Evolutionary conservation across 2,329 filamentous ascomycete species (phyloP).

Genomic region (Alternaria novae-zelandiae): DNA sequence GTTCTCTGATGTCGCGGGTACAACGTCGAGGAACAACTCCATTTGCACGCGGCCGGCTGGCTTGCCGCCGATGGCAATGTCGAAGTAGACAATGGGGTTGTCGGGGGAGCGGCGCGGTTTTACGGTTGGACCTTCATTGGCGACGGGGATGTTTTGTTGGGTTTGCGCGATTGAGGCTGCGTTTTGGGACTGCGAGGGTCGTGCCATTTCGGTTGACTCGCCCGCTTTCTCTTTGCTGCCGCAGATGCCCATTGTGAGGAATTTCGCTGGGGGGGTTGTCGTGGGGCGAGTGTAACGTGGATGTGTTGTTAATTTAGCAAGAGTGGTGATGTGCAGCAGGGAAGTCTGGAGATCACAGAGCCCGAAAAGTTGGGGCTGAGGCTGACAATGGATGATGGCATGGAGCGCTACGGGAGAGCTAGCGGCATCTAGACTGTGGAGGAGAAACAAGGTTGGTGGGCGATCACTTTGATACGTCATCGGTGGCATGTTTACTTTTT

Average conservation of each 20-base stretch:
- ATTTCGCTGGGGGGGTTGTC: not conserved
- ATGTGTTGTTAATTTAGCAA: not conserved
- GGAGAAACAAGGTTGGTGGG: not conserved
- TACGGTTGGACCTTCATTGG: not conserved
- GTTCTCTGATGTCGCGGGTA: constrained; percentile 84
- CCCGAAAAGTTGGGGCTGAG: not conserved
- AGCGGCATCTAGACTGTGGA: not conserved
- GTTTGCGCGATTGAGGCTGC: not conserved
- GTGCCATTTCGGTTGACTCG: constrained; percentile 12
- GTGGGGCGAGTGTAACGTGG: not conserved
- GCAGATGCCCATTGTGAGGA: constrained; percentile 16
- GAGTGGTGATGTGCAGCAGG: not conserved
- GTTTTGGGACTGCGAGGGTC: constrained; percentile 6
- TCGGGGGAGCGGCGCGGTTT: constrained; percentile 13
- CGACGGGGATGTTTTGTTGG: not conserved
- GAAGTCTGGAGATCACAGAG: not conserved
- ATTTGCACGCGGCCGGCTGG: constrained; percentile 81
- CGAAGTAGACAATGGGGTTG: constrained; percentile 26
- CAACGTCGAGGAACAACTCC: constrained; percentile 79
- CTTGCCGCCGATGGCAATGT: constrained; percentile 19
- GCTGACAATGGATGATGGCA: constrained; percentile 1
- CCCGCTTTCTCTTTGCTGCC: constrained; percentile 14
- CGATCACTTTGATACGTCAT: constrained; percentile 4
- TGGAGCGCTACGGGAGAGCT: constrained; percentile 2
- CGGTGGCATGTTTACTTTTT: not conserved